Percentiles rank a stretch among this genome's conserved stretches.
These are phyloP conservation scores for Amanita jacksonii DNA, from an alignment of 768 basidiomycete genomes.

Conservation along the genomic window DNA sequence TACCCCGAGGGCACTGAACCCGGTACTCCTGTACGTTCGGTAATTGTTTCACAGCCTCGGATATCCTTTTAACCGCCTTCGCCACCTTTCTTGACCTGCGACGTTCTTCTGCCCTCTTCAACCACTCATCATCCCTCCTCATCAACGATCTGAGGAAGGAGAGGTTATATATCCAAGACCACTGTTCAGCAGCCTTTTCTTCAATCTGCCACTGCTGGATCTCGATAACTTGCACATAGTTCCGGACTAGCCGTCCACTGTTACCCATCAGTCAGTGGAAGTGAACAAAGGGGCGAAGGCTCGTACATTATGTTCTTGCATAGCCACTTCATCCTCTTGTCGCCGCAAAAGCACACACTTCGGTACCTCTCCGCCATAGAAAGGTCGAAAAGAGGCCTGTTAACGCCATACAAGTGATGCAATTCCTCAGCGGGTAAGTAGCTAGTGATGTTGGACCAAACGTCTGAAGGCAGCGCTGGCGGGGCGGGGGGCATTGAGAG, in stretches of 20 bases:
- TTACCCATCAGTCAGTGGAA: not conserved
- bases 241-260: conserved; percentile 20
- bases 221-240: conserved; percentile 24
- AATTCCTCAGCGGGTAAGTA: conserved; percentile 14
- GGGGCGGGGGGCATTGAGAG: not conserved
- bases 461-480: conserved; percentile 13
- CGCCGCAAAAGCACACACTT: conserved; percentile 14
- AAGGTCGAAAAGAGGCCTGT: conserved; percentile 14
- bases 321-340: conserved; percentile 16
- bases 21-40: conserved; percentile 26
- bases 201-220: conserved; percentile 34
- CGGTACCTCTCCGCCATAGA: conserved; percentile 15
- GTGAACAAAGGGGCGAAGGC: conserved; percentile 1
- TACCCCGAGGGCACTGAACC: conserved; percentile 30
- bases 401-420: conserved; percentile 14
- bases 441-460: conserved; percentile 15
- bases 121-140: conserved; percentile 13
- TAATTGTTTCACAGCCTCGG: conserved; percentile 23
- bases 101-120: conserved; percentile 23
- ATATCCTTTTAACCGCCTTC: conserved; percentile 27
- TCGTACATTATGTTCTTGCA: conserved; percentile 17
- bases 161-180: conserved; percentile 21
- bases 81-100: conserved; percentile 23
- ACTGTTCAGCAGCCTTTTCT: conserved; percentile 21
- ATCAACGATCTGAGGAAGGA: conserved; percentile 16